A percentile compares a stretch with the other conserved stretches of the same genome.
These are phyloP conservation scores for Aureobasidium mangrovei DNA, from an alignment of 2,329 filamentous ascomycete species.

Conservation along the genomic window DNA sequence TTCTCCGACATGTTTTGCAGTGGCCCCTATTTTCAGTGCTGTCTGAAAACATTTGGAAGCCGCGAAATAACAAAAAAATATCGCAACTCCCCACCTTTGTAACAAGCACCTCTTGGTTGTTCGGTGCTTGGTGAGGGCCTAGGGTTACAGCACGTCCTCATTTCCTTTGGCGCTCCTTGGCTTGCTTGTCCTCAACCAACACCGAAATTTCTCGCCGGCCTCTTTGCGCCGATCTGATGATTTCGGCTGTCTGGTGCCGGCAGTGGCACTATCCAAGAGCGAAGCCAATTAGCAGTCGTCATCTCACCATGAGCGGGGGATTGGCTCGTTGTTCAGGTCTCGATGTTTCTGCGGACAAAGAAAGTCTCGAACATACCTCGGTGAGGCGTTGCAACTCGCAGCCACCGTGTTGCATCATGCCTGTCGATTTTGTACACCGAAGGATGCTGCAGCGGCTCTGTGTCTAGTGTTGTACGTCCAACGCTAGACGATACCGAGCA, in stretches of 20 bases:
- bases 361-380: neutral
- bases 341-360: neutral
- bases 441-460: constrained; percentile 2
- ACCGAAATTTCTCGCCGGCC: constrained; percentile 7
- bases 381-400: neutral
- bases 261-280: neutral
- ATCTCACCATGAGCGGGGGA: neutral
- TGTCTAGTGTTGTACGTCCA: constrained; percentile 7
- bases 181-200: constrained; percentile 7
- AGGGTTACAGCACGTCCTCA: neutral
- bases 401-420: constrained; percentile 5
- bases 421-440: neutral
- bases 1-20: neutral
- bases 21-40: neutral
- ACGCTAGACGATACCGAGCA: constrained; percentile 3
- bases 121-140: neutral
- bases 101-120: neutral
- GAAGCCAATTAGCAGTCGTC: constrained; percentile 5
- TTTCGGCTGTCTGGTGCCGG: constrained; percentile 5
- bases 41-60: neutral
- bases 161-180: constrained; percentile 13
- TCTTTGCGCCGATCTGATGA: constrained; percentile 7
- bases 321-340: neutral
- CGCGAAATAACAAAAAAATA: neutral
- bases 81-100: neutral